These are phyloP conservation scores for Debaryomyces sp. DNA, from an alignment of 1,139 yeast genomes.

Conservation along the genomic window DNA sequence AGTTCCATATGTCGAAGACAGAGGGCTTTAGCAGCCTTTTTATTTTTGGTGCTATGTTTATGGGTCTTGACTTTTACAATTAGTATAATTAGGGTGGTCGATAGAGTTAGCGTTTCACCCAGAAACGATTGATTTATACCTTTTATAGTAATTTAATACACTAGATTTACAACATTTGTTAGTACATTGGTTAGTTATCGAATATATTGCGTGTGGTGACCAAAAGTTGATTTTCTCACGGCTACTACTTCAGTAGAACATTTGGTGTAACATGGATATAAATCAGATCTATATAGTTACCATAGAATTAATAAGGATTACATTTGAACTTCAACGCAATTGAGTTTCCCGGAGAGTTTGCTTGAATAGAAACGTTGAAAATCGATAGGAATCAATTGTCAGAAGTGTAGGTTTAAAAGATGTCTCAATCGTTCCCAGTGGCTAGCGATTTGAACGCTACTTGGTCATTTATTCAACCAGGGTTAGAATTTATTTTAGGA, in stretches of 20 bases:
- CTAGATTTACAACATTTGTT: not conserved
- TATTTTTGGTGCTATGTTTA: conserved; percentile 70
- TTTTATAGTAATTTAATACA: not conserved
- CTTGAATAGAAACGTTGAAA: conserved; percentile 1
- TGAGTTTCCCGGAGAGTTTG: conserved; percentile 2
- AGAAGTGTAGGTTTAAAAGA: conserved; percentile 2
- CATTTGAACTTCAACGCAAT: not conserved
- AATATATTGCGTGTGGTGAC: not conserved
- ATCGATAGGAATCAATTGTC: conserved; percentile 2
- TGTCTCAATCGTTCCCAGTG: conserved; percentile 24
- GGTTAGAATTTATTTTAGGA: conserved; percentile 69
- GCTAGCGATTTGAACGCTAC: conserved; percentile 65
- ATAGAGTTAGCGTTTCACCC: conserved; percentile 49
- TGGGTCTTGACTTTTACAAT: conserved; percentile 89
- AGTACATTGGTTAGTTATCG: not conserved
- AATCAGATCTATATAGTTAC: not conserved
- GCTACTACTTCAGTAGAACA: not conserved
- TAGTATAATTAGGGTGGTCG: conserved; percentile 82
- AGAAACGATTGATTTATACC: conserved; percentile 12
- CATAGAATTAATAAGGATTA: not conserved
- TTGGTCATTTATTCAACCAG: conserved; percentile 78
- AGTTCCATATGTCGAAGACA: conserved; percentile 74
- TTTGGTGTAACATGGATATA: not conserved
- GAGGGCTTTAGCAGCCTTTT: conserved; percentile 73
- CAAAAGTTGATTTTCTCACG: not conserved